phyloP scores from a whole-genome alignment of 148 eudicot species.

The Salicornia ramosissima region DNA sequence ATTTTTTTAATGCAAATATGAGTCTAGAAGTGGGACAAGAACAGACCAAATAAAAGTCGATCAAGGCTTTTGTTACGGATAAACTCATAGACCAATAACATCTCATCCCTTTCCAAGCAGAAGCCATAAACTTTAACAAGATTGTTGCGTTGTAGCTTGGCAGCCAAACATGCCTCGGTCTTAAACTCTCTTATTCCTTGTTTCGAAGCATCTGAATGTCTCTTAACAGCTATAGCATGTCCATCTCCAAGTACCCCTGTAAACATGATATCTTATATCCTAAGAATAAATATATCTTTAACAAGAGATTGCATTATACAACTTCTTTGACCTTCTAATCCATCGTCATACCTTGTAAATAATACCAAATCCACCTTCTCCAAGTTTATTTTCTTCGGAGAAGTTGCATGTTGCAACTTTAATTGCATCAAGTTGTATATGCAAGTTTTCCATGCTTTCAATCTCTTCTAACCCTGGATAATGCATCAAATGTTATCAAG shows the following conservation, averaged over 20 bases:
- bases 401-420: slow-evolving; percentile 21
- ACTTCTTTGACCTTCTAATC: background rate
- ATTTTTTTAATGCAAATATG: too few species aligned
- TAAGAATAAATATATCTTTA: background rate
- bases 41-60: slow-evolving; percentile 22
- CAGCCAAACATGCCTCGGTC: slow-evolving; percentile 24
- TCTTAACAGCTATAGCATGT: slow-evolving; percentile 25
- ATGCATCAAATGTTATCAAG: too few species aligned
- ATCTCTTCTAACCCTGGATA: slow-evolving; percentile 24
- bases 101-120: slow-evolving; percentile 24
- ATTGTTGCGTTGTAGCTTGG: slow-evolving; percentile 30
- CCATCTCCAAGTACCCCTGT: slow-evolving; percentile 22
- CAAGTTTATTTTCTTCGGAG: slow-evolving; percentile 18
- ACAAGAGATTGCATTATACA: too few species aligned
- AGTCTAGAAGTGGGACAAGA: background rate
- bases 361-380: slow-evolving; percentile 27
- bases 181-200: slow-evolving; percentile 20
- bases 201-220: slow-evolving; percentile 18
- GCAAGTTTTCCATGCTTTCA: slow-evolving; percentile 23
- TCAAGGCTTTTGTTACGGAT: slow-evolving; percentile 28
- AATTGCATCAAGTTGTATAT: slow-evolving; percentile 5
- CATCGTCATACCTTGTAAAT: slow-evolving; percentile 19
- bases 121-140: slow-evolving; percentile 27
- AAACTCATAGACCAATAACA: slow-evolving; percentile 23
- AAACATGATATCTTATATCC: background rate